Evolutionary conservation across 1,284 basidiomycete genomes (phyloP), one percentile per base, ranked within the genome.

Genomic region (Golubevia pallescens): DNA sequence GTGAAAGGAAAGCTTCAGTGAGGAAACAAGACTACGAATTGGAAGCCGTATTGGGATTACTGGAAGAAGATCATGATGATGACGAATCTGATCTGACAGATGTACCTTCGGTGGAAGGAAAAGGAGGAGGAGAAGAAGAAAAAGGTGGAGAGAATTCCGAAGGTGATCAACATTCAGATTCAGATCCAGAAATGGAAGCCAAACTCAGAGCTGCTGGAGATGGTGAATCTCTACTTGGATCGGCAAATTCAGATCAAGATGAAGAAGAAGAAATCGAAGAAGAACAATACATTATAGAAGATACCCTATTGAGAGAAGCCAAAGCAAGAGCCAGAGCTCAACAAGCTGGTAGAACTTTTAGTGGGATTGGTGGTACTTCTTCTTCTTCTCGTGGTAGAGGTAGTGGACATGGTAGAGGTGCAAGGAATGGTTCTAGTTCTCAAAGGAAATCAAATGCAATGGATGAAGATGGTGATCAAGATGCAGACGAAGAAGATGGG

Each of bases 151-250:
- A 63, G 42, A 8, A 10, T 7, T 20, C 57, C 48, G 58, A 65
- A 48, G 48, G 60, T 28, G 53, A 68, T 3, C 61, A 60, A 42
- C 55, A 42, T 2, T 73, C 75, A 19, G 73, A 76, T 20, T 77
- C 79, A 10, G 80, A 81, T 38, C 68, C 70, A 24, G 79, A 78
- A 28, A 81, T 83, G 80, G 81, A 77, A 38, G 73, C 71, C 57
- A 77, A 80, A 67, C 77, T 83, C 16, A 74, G 71, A 34, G 81
- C 75, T 48, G 81, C 81, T 0, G 78, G 80, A 13, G 79, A 81
- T 32, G 80, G 78, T 53, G 81, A 81, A 42, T 83, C 81, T 14
- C 71, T 83, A 10, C 69, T 83, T n/a, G 81, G 81, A 51, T 81
- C 79, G n/a, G 81, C 71, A 57, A 70, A 69, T 61, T 80, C 77